Evolutionary conservation across 768 basidiomycete genomes (phyloP).

Genomic region (Peribolospora kevripleyi): DNA sequence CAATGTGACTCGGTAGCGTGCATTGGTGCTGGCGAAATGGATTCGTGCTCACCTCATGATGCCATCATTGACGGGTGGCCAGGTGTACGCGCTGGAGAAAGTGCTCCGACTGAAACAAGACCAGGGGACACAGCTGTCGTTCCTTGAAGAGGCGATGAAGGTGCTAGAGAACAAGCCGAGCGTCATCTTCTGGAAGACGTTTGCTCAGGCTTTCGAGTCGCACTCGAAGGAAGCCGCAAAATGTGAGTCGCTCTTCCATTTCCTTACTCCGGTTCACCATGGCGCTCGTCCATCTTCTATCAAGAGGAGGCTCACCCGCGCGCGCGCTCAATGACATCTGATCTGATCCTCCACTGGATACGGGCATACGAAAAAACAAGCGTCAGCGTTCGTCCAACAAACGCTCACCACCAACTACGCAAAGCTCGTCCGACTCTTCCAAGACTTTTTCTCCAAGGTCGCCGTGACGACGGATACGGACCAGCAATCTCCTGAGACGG

Average conservation of each 20-base stretch:
- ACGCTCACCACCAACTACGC: slow-evolving; percentile 70
- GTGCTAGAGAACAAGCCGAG: slow-evolving; percentile 75
- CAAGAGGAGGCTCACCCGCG: neutral
- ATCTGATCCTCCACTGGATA: neutral
- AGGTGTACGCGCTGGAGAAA: slow-evolving; percentile 90
- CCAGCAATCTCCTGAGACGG: slow-evolving; percentile 76
- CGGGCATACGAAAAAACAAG: slow-evolving; percentile 22
- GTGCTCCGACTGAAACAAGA: slow-evolving; percentile 77
- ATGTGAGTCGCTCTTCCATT: slow-evolving; percentile 25
- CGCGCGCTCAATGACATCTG: neutral
- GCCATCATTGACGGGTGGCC: neutral
- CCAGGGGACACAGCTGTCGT: slow-evolving; percentile 42
- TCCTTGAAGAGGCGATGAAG: slow-evolving; percentile 90
- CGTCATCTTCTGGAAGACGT: slow-evolving; percentile 65
- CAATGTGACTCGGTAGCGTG: neutral
- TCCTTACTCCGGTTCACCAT: neutral
- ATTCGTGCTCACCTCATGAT: neutral
- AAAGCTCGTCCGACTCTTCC: slow-evolving; percentile 64
- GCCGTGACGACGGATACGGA: slow-evolving; percentile 85
- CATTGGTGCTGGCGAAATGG: neutral
- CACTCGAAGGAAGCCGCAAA: slow-evolving; percentile 55
- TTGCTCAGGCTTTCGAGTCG: slow-evolving; percentile 58
- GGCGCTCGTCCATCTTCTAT: neutral
- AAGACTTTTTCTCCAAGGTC: slow-evolving; percentile 89
- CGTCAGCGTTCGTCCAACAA: slow-evolving; percentile 72